phyloP scores from a whole-genome alignment of 2,329 filamentous ascomycete genomes.

The Alternaria panax region DNA sequence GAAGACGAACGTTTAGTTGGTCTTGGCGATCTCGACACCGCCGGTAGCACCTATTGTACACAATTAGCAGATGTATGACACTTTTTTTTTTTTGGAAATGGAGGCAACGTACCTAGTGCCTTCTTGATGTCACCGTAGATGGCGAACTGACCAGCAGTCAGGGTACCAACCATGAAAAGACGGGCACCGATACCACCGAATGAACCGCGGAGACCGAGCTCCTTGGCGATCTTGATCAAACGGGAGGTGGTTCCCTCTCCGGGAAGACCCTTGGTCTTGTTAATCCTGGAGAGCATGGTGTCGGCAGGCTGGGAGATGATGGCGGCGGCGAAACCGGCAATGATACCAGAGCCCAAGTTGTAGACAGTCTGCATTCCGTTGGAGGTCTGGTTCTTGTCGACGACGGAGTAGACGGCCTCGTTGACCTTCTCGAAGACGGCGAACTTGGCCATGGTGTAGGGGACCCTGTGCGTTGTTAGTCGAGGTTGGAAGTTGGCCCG shows the following conservation, averaged over 20 bases:
- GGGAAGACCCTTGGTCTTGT: slow-evolving; percentile 88
- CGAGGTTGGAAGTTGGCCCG: background rate
- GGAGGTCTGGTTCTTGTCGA: slow-evolving; percentile 76
- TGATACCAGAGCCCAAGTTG: slow-evolving; percentile 85
- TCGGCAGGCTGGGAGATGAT: slow-evolving; percentile 89
- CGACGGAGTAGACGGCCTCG: slow-evolving; percentile 71
- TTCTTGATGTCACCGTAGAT: slow-evolving; percentile 70
- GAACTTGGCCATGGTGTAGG: slow-evolving; percentile 96
- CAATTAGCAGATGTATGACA: background rate
- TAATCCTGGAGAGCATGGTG: slow-evolving; percentile 95
- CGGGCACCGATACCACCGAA: slow-evolving; percentile 84
- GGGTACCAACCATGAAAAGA: slow-evolving; percentile 72
- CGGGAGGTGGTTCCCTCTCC: slow-evolving; percentile 83
- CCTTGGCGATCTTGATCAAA: slow-evolving; percentile 86
- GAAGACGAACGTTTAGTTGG: slow-evolving; percentile 13
- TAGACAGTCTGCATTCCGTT: slow-evolving; percentile 75
- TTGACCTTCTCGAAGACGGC: slow-evolving; percentile 90
- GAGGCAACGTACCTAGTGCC: slow-evolving; percentile 56
- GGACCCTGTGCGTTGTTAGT: slow-evolving; percentile 66
- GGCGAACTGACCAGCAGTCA: slow-evolving; percentile 73
- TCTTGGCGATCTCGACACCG: slow-evolving; percentile 57
- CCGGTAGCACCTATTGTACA: slow-evolving; percentile 61
- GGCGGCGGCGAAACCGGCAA: slow-evolving; percentile 87
- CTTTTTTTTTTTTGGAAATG: no score
- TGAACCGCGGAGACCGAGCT: slow-evolving; percentile 80